Conservation (phyloP, 2,329 filamentous ascomycete species). For the Fusarium oxysporum region DNA sequence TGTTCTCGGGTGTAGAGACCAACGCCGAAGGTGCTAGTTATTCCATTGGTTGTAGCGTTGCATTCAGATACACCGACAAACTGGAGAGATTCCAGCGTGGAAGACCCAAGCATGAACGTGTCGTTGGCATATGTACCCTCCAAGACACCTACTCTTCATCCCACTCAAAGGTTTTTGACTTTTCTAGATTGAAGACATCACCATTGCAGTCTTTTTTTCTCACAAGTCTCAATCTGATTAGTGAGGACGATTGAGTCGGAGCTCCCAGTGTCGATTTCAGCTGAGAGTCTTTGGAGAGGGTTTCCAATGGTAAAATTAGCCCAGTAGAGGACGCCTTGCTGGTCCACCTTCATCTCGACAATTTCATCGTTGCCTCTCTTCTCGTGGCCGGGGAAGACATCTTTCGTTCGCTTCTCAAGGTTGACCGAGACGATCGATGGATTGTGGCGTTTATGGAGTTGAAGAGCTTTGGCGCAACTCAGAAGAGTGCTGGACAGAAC, state of each 20-base stretch:
- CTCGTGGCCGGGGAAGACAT: not conserved
- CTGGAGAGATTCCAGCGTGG: not conserved
- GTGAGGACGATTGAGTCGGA: not conserved
- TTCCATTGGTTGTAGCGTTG: too few relatives aligned
- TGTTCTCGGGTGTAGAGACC: not conserved
- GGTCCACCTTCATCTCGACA: not conserved
- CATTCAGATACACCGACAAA: not conserved
- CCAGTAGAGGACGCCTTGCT: not conserved
- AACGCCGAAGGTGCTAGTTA: not conserved
- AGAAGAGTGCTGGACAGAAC: not conserved
- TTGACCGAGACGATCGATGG: not conserved
- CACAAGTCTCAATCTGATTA: not conserved
- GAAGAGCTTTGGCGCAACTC: not conserved
- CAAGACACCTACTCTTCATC: not conserved
- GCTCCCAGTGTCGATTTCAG: not conserved
- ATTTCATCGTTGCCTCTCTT: not conserved
- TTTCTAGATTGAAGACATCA: not conserved
- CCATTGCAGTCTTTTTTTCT: not conserved
- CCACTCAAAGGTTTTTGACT: not conserved
- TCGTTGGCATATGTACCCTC: not conserved
- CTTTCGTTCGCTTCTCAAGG: not conserved
- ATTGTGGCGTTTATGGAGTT: not conserved
- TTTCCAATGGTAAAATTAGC: not conserved
- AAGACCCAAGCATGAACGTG: not conserved
- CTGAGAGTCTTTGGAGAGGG: not conserved